Conservation (phyloP, 805 yeast genomes). For the Lipomyces starkeyi region DNA sequence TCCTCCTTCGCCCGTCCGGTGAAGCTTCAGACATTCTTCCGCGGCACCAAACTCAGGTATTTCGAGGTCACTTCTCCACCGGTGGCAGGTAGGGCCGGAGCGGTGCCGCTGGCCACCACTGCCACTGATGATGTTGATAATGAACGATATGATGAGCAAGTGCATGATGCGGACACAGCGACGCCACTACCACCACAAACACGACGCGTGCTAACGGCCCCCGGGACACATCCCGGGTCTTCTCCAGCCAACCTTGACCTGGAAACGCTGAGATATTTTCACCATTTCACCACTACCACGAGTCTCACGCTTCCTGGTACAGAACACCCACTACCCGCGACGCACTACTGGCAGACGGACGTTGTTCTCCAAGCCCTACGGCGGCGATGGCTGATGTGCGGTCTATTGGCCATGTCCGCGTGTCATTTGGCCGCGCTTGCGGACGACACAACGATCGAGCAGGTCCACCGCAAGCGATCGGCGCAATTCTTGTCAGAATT, state of each 20-base stretch:
- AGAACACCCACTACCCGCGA: background rate
- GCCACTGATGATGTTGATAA: background rate
- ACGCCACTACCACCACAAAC: background rate
- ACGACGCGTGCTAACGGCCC: background rate
- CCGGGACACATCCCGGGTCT: background rate
- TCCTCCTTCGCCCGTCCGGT: background rate
- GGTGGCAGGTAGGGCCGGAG: conserved; percentile 1
- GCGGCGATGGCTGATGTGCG: conserved; percentile 1
- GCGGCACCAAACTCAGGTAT: conserved; percentile 2
- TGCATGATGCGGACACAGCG: conserved; percentile 2
- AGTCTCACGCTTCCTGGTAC: conserved; percentile 1
- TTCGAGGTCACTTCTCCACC: background rate
- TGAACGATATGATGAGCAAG: background rate
- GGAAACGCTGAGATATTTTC: conserved; percentile 1
- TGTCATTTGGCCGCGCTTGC: conserved; percentile 2
- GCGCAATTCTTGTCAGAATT: background rate
- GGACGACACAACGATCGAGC: conserved; percentile 2
- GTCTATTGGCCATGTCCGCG: background rate
- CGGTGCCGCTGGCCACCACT: background rate
- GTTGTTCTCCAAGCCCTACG: conserved; percentile 2
- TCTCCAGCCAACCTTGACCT: conserved; percentile 1
- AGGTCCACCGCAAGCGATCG: background rate
- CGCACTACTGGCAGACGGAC: conserved; percentile 1
- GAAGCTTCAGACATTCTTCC: conserved; percentile 1
- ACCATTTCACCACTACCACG: background rate